phyloP scores from a whole-genome alignment of 2,329 filamentous ascomycete genomes.

The Aspergillus ochraceus region DNA sequence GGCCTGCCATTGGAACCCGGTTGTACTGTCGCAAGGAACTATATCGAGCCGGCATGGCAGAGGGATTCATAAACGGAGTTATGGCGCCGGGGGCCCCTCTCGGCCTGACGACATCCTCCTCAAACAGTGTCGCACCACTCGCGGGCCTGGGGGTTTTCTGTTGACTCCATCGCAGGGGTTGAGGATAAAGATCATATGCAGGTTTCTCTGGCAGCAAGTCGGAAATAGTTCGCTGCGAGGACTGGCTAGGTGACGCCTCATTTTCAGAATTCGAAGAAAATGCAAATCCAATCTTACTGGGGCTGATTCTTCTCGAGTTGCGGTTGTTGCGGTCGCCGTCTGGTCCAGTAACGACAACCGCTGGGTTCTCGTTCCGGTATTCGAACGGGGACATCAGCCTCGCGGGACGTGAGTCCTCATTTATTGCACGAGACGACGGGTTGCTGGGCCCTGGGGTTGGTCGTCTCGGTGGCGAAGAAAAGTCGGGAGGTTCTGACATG shows the following conservation, averaged over 20 bases:
- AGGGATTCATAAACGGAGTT: slow-evolving; percentile 10
- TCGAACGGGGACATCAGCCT: slow-evolving; percentile 20
- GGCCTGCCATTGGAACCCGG: slow-evolving; percentile 22
- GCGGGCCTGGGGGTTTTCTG: slow-evolving; percentile 20
- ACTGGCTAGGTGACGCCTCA: slow-evolving; percentile 30
- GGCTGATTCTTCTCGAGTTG: not conserved
- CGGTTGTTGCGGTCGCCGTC: slow-evolving; percentile 7
- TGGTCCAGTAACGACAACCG: slow-evolving; percentile 20
- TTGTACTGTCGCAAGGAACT: slow-evolving; percentile 6
- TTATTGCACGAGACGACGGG: slow-evolving; percentile 6
- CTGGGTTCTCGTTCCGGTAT: slow-evolving; percentile 18
- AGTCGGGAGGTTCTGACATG: slow-evolving; percentile 39
- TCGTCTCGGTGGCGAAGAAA: slow-evolving; percentile 25
- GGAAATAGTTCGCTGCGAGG: slow-evolving; percentile 39
- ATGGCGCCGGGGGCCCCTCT: slow-evolving; percentile 16
- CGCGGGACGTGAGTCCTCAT: slow-evolving; percentile 19
- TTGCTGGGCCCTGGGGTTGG: slow-evolving; percentile 20
- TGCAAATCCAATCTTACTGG: slow-evolving; percentile 32
- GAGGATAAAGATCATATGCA: slow-evolving; percentile 36
- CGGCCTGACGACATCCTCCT: slow-evolving; percentile 34
- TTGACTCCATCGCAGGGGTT: slow-evolving; percentile 36
- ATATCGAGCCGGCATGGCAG: slow-evolving; percentile 2
- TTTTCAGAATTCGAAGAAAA: slow-evolving; percentile 29
- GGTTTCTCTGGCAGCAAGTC: slow-evolving; percentile 38
- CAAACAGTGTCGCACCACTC: slow-evolving; percentile 39